Evolutionary conservation across 768 basidiomycete genomes (phyloP), one percentile per base, ranked within the genome.

Genomic region (Tricholoma saponaceum): DNA sequence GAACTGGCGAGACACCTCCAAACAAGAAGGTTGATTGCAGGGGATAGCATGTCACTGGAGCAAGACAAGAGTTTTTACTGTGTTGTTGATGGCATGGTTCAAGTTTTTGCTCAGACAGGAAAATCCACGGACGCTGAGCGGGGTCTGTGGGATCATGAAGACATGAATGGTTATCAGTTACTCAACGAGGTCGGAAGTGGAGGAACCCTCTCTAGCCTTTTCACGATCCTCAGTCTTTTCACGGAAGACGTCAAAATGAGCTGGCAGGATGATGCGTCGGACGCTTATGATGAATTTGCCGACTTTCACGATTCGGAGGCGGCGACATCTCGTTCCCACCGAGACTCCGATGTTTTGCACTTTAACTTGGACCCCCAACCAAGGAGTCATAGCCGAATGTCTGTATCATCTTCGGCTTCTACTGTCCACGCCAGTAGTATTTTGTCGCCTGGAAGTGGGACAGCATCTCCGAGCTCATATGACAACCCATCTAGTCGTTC

Each of bases 51-150:
- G 58, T 89, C 91, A 26, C 81, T 98, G 3, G 90, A 95, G 63
- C 83, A 90, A 67, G 91, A 98, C 74, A 92, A 92, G 66, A 94
- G 88, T 61, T 99, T 99, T 73, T 98, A 98, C 72, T 98, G 94
- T 69, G 96, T 99, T 32, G 89, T 98, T 30, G 97, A 99, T 69
- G 97, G 97, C n/a, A 89, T 83, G 59, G 96, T 96, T 13, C 93
- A 99, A 66, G 93, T 98, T 10, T 97, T 83, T 69, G 92, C 92
- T 14, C 83, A 84, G 58, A 85, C 86, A 0, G 85, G 83, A 5
- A 79, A 82, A 60, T 73, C 74, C 12, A 66, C 74, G 10, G 76
- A 79, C 28, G 71, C 70, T 4, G 76, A 73, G 52, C 80, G 80
- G 55, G 83, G 82, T 41, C 72, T 81, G 12, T 91, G 87, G 86